phyloP scores from a whole-genome alignment of 305 asterid genomes.

The Vinca major region DNA sequence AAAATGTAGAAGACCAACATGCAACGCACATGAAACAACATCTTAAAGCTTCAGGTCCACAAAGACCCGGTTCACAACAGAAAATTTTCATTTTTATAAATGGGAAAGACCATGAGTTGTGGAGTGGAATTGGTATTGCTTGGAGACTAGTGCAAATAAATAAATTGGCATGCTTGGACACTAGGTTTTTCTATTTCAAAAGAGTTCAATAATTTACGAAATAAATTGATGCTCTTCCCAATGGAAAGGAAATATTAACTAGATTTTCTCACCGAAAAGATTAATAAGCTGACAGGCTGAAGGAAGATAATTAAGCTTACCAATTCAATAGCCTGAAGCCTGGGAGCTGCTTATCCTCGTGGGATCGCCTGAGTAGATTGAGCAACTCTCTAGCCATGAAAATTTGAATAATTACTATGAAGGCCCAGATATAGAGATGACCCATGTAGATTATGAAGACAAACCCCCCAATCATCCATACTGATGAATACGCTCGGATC shows the following conservation, averaged over 20 bases:
- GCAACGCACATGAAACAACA: too few species aligned
- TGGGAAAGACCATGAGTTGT: neutral
- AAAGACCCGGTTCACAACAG: too few species aligned
- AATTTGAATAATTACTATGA: conserved; percentile 82
- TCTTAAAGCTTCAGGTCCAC: too few species aligned
- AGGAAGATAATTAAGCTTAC: conserved; percentile 26
- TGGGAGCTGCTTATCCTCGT: conserved; percentile 72
- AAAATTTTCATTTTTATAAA: too few species aligned
- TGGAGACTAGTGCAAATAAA: neutral
- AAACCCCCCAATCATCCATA: conserved; percentile 96
- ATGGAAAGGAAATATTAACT: neutral
- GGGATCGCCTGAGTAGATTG: conserved; percentile 64
- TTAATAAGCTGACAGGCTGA: neutral
- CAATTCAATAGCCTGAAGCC: conserved; percentile 86
- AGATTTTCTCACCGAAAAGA: neutral
- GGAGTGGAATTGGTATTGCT: neutral
- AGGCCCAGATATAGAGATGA: conserved; percentile 88
- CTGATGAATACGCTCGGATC: conserved; percentile 65
- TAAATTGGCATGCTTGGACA: too few species aligned
- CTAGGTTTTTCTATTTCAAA: neutral
- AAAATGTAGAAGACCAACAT: too few species aligned
- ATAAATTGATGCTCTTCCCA: neutral
- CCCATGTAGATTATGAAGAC: conserved; percentile 73
- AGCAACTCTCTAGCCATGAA: conserved; percentile 80
- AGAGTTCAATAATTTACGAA: neutral